phyloP scores from a whole-genome alignment of 805 yeast genomes.

The Candida hispaniensis region DNA sequence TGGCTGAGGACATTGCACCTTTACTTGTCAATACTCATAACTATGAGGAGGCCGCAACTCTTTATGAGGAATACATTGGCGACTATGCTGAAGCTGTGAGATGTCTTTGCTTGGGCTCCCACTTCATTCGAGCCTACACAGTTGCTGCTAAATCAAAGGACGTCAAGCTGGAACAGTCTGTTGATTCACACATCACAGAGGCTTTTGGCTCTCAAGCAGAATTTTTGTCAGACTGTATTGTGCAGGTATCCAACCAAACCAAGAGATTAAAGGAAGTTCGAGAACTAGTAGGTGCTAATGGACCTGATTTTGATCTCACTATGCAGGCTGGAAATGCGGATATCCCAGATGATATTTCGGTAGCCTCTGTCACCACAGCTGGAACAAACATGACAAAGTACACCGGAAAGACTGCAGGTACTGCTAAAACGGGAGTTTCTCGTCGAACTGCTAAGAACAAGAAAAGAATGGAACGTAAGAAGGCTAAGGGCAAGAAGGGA shows the following conservation, averaged over 20 bases:
- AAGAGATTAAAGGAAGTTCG: constrained; percentile 76
- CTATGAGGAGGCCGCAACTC: constrained; percentile 70
- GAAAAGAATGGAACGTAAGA: constrained; percentile 90
- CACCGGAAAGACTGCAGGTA: constrained; percentile 91
- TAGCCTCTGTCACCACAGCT: constrained; percentile 90
- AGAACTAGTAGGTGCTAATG: constrained; percentile 71
- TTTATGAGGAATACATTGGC: constrained; percentile 51
- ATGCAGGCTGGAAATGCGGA: constrained; percentile 60
- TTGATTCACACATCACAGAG: constrained; percentile 41
- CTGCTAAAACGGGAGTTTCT: constrained; percentile 94
- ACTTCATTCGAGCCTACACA: constrained; percentile 64
- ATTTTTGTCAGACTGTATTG: constrained; percentile 82
- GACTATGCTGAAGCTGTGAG: constrained; percentile 53
- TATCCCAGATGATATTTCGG: constrained; percentile 84
- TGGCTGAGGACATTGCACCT: constrained; percentile 51
- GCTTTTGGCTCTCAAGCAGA: constrained; percentile 84
- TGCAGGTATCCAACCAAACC: constrained; percentile 75
- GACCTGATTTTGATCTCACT: constrained; percentile 65
- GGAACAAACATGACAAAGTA: constrained; percentile 91
- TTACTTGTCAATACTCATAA: constrained; percentile 47
- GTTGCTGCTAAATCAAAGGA: constrained; percentile 32
- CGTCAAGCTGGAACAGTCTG: constrained; percentile 18
- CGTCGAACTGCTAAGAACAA: constrained; percentile 85
- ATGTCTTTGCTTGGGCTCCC: constrained; percentile 62
- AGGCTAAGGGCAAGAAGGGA: constrained; percentile 95